Base-by-base conservation (phyloP, 2,329 filamentous ascomycete genomes). In the Dactylellina haptotyla region DNA sequence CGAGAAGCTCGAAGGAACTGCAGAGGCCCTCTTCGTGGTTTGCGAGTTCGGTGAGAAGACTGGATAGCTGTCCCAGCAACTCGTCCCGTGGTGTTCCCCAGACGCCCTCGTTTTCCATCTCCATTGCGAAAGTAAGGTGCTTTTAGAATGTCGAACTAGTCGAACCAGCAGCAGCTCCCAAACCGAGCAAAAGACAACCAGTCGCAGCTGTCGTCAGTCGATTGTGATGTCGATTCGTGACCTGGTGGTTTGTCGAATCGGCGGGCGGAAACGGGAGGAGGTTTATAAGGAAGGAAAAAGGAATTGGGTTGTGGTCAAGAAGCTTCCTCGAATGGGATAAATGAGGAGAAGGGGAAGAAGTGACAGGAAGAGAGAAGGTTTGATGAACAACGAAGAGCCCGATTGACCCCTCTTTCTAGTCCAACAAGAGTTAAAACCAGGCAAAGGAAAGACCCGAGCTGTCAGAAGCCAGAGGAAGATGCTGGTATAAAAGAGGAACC, bases 31-130 rank as follows among this genome's bases (percentile, higher is more conserved):
- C 63, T 45, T 75, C 70, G 41, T 75, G 70, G 9, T 48, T 58
- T 26, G 58, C 53, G 6, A 75, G 43, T 37, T 62, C 61, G 32
- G 37, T 50, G 43, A 75, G 62, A 34, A 75, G 70, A 43, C 54
- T 65, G 32, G 63, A 57, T 30, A 75, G 70, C 45, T 75, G 70
- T n/a, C 63, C 63, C 56, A 75, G 54, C 70, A 75, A 67, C 64
- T 59, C 70, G 16, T 69, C 70, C 26, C 63, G 56, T 39, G 56
- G 62, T 43, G 58, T 30, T 43, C 53, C 64, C 70, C 70, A 75
- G 23, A 45, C 30, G n/a, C n/a, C n/a, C n/a, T n/a, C n/a, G n/a
- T 45, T 30, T 18, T 62, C 57, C 58, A 53, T 56, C 63, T 75
- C 70, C 70, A 75, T 75, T 63, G 43, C 43, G 51, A 50, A 37